Base-by-base conservation (phyloP, 106 monocot genomes). In the Chionographis japonica region DNA sequence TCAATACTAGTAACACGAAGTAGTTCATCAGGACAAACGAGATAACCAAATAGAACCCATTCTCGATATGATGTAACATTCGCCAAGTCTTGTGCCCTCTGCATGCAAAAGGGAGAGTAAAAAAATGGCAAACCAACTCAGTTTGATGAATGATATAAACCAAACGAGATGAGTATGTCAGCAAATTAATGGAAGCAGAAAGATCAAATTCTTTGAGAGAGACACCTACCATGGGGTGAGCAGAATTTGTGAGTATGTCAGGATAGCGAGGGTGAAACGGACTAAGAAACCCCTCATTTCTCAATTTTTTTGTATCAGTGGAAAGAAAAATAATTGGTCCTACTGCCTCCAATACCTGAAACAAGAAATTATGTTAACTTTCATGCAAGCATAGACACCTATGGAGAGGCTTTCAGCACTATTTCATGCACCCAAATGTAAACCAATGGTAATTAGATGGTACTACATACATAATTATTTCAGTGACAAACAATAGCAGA, bases 251-350 rank as follows among this genome's bases (percentile, higher is more conserved):
- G 20, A 98, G 85, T 78, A 98, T 98, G 74, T 98, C 97, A 62
- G 97, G 97, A 83, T 98, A 98, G 51, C 97, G 89, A 69, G 97
- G 97, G 42, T 98, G 97, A 79, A 92, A 98, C 58, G 97, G 97
- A 83, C 92, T 98, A 50, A 98, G 70, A 75, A 93, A 98, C 4
- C 97, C 97, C 69, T 98, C 97, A 79, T 98, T 98, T 78, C 97
- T 84, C 72, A 98, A 61, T 72, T 98, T 98, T 65, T 78, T 98
- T 46, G 92, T 93, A 76, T 98, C 97, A 18, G 85, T 98, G 42
- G 97, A 93, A 43, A 98, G 92, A 80, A 98, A 98, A 66, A 98
- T 85, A 39, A 81, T 79, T 39, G 97, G 97, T 39, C 97, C 97
- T 17, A 98, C 92, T 11, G 97, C 97, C 67, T 98, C 97, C 74